Evolutionary conservation across 768 basidiomycete species (phyloP).

Genomic region (Leccinum pellstonianum): DNA sequence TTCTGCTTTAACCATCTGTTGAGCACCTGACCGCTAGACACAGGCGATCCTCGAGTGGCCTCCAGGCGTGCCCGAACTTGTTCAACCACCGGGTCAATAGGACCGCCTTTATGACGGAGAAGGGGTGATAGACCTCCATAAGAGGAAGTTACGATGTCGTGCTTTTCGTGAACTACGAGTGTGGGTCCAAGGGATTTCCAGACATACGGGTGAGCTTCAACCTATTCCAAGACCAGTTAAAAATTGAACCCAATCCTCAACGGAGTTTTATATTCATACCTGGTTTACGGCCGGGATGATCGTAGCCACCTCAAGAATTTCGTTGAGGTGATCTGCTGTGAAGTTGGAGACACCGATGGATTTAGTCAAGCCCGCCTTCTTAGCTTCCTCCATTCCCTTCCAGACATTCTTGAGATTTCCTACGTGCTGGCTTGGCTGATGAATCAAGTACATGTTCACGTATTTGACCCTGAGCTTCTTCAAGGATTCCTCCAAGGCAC

Average conservation of each 20-base stretch:
- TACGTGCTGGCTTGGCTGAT: slow-evolving; percentile 39
- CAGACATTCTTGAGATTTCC: slow-evolving; percentile 53
- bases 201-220: slow-evolving; percentile 56
- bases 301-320: slow-evolving; percentile 43
- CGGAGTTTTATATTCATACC: slow-evolving; percentile 26
- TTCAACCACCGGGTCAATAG: slow-evolving; percentile 39
- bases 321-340: slow-evolving; percentile 41
- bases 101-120: slow-evolving; percentile 35
- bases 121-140: slow-evolving; percentile 43
- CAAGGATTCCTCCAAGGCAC: slow-evolving; percentile 50
- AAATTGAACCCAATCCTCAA: not conserved
- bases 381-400: slow-evolving; percentile 59
- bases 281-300: slow-evolving; percentile 55
- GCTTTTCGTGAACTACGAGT: slow-evolving; percentile 34
- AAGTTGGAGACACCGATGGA: slow-evolving; percentile 60
- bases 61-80: slow-evolving; percentile 33
- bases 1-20: slow-evolving; percentile 32
- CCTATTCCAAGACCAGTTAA: slow-evolving; percentile 25
- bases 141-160: slow-evolving; percentile 40
- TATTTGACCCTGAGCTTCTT: slow-evolving; percentile 51
- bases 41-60: slow-evolving; percentile 22
- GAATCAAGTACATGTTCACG: slow-evolving; percentile 67
- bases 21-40: slow-evolving; percentile 32
- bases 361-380: slow-evolving; percentile 40
- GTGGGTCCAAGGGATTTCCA: slow-evolving; percentile 40